Evolutionary conservation across 257 asterid species (phyloP).

Genomic region (Solanum bukasovii): DNA sequence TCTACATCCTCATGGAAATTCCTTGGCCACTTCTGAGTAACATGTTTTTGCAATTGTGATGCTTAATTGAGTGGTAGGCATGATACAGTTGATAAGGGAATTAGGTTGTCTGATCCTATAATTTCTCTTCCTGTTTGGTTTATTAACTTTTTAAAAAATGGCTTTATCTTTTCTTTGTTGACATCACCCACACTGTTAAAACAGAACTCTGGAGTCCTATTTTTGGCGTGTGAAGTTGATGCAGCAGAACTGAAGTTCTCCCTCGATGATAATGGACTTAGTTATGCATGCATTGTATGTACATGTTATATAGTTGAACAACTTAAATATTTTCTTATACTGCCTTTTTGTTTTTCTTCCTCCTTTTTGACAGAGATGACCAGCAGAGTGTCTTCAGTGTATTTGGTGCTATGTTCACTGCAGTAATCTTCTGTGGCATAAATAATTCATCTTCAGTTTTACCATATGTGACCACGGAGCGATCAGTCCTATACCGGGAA

Average conservation of each 20-base stretch:
- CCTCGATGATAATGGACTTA: not conserved
- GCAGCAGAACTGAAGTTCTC: not conserved
- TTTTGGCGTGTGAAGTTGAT: not conserved
- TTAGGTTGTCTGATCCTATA: not conserved
- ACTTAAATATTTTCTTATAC: not conserved
- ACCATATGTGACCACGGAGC: conserved; percentile 31
- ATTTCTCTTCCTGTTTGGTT: not conserved
- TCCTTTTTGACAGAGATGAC: conserved; percentile 19
- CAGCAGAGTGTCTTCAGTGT: conserved; percentile 37
- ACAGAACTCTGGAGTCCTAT: not conserved
- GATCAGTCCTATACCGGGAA: conserved; percentile 38
- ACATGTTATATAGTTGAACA: not conserved
- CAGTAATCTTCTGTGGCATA: conserved; percentile 34
- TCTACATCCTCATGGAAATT: not conserved
- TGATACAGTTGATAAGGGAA: not conserved
- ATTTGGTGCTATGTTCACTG: conserved; percentile 28
- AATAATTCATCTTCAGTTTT: conserved; percentile 30
- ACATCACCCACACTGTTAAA: not conserved
- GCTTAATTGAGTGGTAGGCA: not conserved
- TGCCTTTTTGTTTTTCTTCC: not conserved
- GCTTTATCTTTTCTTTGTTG: not conserved
- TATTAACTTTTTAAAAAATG: not conserved
- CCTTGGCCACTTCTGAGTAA: not conserved
- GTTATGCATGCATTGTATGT: not conserved
- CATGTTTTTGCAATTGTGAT: not conserved